Percentiles rank a stretch among this genome's conserved stretches.
phyloP scores from a whole-genome alignment of 2,329 filamentous ascomycete genomes.

The Hirsutella minnesotensis region DNA sequence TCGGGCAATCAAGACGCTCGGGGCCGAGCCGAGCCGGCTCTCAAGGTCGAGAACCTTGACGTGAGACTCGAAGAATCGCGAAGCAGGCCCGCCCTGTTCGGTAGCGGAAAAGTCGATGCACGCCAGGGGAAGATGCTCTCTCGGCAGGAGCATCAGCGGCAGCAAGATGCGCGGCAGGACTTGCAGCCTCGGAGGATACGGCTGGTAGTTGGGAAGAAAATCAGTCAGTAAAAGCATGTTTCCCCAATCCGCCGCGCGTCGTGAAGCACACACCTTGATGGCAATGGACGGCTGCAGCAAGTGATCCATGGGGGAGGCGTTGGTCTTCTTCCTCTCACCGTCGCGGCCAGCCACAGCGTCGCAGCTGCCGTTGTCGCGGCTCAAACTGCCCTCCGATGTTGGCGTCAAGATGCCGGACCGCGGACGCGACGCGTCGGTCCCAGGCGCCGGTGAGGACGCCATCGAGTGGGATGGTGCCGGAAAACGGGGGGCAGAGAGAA shows the following conservation, averaged over 20 bases:
- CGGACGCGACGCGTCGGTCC: conserved; percentile 38
- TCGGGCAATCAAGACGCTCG: conserved; percentile 49
- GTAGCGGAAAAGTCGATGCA: conserved; percentile 45
- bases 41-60: conserved; percentile 54
- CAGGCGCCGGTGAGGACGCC: conserved; percentile 20
- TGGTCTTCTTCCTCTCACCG: conserved; percentile 25
- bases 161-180: conserved; percentile 43
- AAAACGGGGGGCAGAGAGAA: background rate
- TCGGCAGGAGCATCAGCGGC: conserved; percentile 50
- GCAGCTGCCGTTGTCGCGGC: conserved; percentile 18
- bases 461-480: conserved; percentile 10
- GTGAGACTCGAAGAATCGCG: conserved; percentile 47
- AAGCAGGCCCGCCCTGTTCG: conserved; percentile 36
- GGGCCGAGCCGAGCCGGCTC: conserved; percentile 40
- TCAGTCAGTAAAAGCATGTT: conserved; percentile 8
- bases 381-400: conserved; percentile 25
- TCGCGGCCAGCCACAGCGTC: conserved; percentile 14
- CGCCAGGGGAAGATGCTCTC: conserved; percentile 48
- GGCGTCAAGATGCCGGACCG: conserved; percentile 28
- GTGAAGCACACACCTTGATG: conserved; percentile 32
- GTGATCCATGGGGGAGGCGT: conserved; percentile 32
- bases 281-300: conserved; percentile 39
- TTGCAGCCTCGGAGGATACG: conserved; percentile 41
- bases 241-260: background rate
- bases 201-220: conserved; percentile 23